Evolutionary conservation across 2,329 filamentous ascomycete genomes (phyloP), one percentile per base, ranked within the genome.

Genomic region (Monilinia fructigena): DNA sequence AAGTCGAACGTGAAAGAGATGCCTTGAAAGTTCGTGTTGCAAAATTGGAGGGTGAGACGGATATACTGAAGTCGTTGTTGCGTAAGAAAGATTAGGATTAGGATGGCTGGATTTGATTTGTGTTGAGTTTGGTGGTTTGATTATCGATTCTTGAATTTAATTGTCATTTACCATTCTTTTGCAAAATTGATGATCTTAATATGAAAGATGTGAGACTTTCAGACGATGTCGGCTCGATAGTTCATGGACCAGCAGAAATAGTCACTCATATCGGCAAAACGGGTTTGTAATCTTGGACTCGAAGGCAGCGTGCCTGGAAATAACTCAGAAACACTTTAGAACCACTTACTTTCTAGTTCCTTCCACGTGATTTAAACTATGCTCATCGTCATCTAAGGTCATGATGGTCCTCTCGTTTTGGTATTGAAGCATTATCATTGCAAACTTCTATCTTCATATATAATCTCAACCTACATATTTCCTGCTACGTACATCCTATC

Each of bases 11-110:
- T 58, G 88, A 91, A 73, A 79, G 87, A 23, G 88, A 91, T 72
- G 86, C 85, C 20, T 76, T 90, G 71, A 84, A 83, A 65, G 77
- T 90, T 63, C 82, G 83, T 68, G 82, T 90, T 67, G 87, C 86
- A 12, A 80, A 86, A 72, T 81, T 86, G 64, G 87, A 91, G 76
- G 87, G 87, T 3, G 87, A 91, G 78, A 82, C 84, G 1, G 82
- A 85, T 66, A 83, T 87, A 14, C 77, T 91, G 66, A 81, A 83
- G 72, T 82, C 82, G 68, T 79, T 86, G 77, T 59, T 75, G 53
- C 56, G 68, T 50, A 65, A 60, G 47, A 60, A 65, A 20, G 16
- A 60, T 50, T 55, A 59, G 28, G 40, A 61, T 65, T 38, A 59
- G 20, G 40, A 61, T 67, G 38, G 35, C 20, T 16, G 28, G 23